A percentile compares a stretch with the other conserved stretches of the same genome.
Conservation (phyloP, 495 filamentous ascomycete species). For the Bombardia bombarda region DNA sequence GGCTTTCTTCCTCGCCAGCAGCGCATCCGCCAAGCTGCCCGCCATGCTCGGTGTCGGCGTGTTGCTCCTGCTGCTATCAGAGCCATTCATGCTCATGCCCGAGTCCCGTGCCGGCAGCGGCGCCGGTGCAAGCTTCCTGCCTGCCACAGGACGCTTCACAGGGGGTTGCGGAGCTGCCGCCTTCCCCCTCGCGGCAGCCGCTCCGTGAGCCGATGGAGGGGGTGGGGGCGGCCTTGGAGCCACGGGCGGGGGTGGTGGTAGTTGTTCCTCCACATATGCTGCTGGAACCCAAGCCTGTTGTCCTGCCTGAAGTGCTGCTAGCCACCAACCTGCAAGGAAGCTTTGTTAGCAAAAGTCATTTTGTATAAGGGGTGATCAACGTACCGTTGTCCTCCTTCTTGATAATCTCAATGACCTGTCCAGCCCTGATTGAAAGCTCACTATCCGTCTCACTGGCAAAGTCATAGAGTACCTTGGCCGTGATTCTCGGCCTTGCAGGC, state of each 20-base stretch:
- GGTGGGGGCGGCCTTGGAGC: conserved; percentile 40
- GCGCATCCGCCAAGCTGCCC: conserved; percentile 75
- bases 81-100: conserved; percentile 64
- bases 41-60: conserved; percentile 65
- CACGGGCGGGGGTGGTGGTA: conserved; percentile 42
- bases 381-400: conserved; percentile 88
- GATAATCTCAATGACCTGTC: conserved; percentile 75
- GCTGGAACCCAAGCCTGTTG: conserved; percentile 88
- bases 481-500: conserved; percentile 57
- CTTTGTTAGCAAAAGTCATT: conserved; percentile 9
- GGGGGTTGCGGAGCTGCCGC: conserved; percentile 76
- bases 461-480: conserved; percentile 82
- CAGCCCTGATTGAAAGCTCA: conserved; percentile 68
- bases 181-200: conserved; percentile 51
- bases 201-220: conserved; percentile 40
- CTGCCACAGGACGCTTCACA: conserved; percentile 68
- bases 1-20: conserved; percentile 55
- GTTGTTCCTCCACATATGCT: conserved; percentile 81
- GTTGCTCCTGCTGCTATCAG: conserved; percentile 62
- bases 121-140: conserved; percentile 57
- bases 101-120: conserved; percentile 60
- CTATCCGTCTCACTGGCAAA: conserved; percentile 72
- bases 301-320: conserved; percentile 71
- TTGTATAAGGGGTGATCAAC: conserved; percentile 16
- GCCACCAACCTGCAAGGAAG: conserved; percentile 73